phyloP scores from a whole-genome alignment of 306 rosid species.

The Prunus persica region Prunus_persica_NCBIv2 NC_034009.1:36382001-36382500 shows the following conservation, averaged over 20 bases:
- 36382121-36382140: not conserved
- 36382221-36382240: conserved; percentile 95
- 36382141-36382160: not conserved
- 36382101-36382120: not conserved
- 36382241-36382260: conserved; percentile 86
- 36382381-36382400: conserved; percentile 7
- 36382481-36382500: conserved; percentile 78
- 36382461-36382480: conserved; percentile 93
- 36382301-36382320: not conserved
- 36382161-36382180: not conserved
- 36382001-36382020: no score
- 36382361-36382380: not conserved
- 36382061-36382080: not conserved
- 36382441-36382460: conserved; percentile 86
- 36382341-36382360: conserved; percentile 6
- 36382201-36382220: conserved; percentile 94
- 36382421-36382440: conserved; percentile 86
- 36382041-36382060: not conserved
- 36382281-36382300: not conserved
- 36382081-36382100: not conserved
- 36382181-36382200: conserved; percentile 74
- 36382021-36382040: no score
- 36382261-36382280: conserved; percentile 12
- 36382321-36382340: not conserved
- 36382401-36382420: conserved; percentile 93